A percentile compares a stretch with the other conserved stretches of the same genome.
phyloP scores from a whole-genome alignment of 352 stramenopile genomes.

The Phytophthora macrochlamydospora region DNA sequence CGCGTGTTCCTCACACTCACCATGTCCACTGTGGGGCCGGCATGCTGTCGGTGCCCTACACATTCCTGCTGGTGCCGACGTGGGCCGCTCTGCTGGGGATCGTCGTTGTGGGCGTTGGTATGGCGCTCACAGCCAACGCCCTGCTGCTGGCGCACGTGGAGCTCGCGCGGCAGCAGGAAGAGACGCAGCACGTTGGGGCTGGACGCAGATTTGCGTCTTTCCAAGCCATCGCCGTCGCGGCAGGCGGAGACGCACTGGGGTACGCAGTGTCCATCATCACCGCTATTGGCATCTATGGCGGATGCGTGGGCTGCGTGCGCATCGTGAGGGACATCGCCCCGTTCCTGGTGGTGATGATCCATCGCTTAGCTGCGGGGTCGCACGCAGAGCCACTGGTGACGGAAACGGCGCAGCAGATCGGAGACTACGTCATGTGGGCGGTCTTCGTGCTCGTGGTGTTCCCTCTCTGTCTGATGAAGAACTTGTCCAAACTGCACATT shows the following conservation, averaged over 20 bases:
- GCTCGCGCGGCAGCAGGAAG: constrained; percentile 51
- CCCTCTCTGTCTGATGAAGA: constrained; percentile 74
- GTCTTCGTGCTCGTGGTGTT: constrained; percentile 64
- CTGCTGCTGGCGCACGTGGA: constrained; percentile 65
- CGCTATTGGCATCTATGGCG: constrained; percentile 70
- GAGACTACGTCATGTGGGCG: constrained; percentile 55
- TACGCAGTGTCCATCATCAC: constrained; percentile 74
- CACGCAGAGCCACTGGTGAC: constrained; percentile 16
- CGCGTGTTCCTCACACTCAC: constrained; percentile 81
- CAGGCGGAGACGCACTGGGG: constrained; percentile 52
- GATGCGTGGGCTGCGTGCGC: constrained; percentile 72
- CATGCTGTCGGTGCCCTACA: constrained; percentile 76
- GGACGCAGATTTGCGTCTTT: constrained; percentile 64
- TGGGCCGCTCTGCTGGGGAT: constrained; percentile 49
- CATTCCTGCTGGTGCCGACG: constrained; percentile 59
- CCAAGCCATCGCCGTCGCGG: constrained; percentile 64
- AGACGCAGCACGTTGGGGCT: constrained; percentile 47
- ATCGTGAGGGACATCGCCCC: constrained; percentile 73
- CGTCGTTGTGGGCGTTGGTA: constrained; percentile 51
- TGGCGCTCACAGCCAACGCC: constrained; percentile 62
- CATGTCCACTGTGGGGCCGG: constrained; percentile 77
- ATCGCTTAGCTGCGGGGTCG: constrained; percentile 24
- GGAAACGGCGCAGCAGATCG: constrained; percentile 28
- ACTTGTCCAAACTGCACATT: constrained; percentile 65
- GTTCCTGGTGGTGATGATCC: constrained; percentile 50